A percentile compares a stretch with the other conserved stretches of the same genome.
Conservation (phyloP, 208 protist genomes). For the Crithidia bombi region DNA sequence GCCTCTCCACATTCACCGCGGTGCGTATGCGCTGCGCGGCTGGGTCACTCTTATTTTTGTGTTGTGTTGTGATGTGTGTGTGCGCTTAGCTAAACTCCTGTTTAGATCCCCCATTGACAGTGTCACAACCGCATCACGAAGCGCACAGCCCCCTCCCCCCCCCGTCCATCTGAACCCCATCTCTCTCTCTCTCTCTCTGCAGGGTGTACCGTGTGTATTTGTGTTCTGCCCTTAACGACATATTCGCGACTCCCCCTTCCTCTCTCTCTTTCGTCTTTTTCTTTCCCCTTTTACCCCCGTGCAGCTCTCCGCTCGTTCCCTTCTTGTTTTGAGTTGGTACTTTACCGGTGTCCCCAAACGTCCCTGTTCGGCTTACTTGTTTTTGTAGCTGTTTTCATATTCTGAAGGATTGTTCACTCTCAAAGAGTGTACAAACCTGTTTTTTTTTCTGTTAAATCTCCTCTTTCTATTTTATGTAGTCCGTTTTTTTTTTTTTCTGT, state of each 20-base stretch:
- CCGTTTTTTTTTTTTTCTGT: neutral
- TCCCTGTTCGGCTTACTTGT: neutral
- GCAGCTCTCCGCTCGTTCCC: neutral
- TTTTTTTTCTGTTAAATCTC: neutral
- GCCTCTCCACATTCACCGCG: too few species aligned
- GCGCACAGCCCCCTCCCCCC: too few species aligned
- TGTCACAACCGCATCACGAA: too few species aligned
- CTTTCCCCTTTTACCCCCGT: neutral
- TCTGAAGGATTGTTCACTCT: neutral
- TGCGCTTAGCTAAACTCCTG: too few species aligned
- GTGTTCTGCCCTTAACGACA: neutral
- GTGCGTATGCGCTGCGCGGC: too few species aligned
- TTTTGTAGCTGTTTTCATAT: neutral
- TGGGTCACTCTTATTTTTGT: too few species aligned
- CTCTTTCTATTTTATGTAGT: conserved; percentile 8
- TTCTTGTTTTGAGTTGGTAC: neutral
- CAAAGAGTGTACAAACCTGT: conserved; percentile 1
- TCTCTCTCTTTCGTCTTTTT: neutral
- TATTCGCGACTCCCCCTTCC: neutral
- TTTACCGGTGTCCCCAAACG: neutral
- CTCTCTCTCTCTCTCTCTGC: neutral
- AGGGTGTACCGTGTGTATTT: conserved; percentile 1
- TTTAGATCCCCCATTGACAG: too few species aligned
- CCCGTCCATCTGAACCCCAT: too few species aligned
- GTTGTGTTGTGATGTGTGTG: too few species aligned